Conservation (phyloP, 2,329 filamentous ascomycete species). For the Calonectria henricotiae region DNA sequence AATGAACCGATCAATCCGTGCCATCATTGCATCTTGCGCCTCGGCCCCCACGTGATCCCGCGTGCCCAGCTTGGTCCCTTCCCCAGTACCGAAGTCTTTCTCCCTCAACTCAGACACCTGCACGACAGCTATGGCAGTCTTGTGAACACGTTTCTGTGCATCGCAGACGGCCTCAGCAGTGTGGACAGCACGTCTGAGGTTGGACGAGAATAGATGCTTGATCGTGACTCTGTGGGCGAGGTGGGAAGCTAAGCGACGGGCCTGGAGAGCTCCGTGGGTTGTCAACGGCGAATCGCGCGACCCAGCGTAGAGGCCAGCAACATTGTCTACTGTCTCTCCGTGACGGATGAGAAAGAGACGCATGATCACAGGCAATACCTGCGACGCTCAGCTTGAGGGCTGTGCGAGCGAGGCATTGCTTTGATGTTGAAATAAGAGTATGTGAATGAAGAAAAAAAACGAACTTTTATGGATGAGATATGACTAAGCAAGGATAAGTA, state of each 20-base stretch:
- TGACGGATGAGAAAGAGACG: conserved; percentile 84
- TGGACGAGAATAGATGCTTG: conserved; percentile 83
- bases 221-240: conserved; percentile 66
- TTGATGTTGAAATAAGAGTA: conserved; percentile 33
- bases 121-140: conserved; percentile 42
- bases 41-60: conserved; percentile 72
- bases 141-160: conserved; percentile 63
- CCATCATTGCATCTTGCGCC: conserved; percentile 77
- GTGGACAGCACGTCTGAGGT: conserved; percentile 80
- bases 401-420: conserved; percentile 47
- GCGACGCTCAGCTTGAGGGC: conserved; percentile 42
- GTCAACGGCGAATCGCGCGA: conserved; percentile 86
- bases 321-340: conserved; percentile 93
- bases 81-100: conserved; percentile 81
- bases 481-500: background rate
- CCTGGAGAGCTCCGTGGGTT: conserved; percentile 85
- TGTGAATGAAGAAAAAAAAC: no score
- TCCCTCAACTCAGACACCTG: conserved; percentile 72
- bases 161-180: conserved; percentile 79
- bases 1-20: conserved; percentile 78
- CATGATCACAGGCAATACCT: conserved; percentile 52
- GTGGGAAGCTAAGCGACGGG: conserved; percentile 78
- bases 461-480: background rate
- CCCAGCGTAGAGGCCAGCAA: conserved; percentile 84
- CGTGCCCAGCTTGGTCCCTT: conserved; percentile 74